Evolutionary conservation across 345 rosid genomes (phyloP).

Genomic region (Reutealis trisperma): DNA sequence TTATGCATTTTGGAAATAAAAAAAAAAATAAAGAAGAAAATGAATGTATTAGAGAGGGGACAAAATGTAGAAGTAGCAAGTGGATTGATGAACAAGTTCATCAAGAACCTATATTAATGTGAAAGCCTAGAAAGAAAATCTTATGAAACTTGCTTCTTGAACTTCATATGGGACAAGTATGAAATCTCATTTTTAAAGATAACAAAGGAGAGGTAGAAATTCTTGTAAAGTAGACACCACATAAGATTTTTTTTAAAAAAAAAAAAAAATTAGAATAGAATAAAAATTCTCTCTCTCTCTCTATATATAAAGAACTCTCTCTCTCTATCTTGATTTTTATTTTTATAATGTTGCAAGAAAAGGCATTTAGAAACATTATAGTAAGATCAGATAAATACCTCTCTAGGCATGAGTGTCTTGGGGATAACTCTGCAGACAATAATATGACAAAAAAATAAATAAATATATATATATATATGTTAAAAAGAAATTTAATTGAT

Average conservation of each 20-base stretch:
- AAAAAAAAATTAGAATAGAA: neutral
- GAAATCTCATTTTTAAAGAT: conserved; percentile 43
- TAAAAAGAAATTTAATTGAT: no score
- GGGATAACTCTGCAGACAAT: conserved; percentile 34
- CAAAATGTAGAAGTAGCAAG: conserved; percentile 26
- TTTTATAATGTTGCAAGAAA: no score
- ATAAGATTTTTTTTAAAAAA: conserved; percentile 10
- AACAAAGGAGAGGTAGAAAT: conserved; percentile 61
- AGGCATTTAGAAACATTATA: neutral
- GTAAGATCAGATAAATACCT: conserved; percentile 27
- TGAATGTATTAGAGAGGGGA: conserved; percentile 22
- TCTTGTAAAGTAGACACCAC: conserved; percentile 42
- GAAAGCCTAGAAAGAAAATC: conserved; percentile 24
- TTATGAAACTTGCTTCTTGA: conserved; percentile 21
- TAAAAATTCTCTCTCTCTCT: no score
- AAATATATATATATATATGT: no score
- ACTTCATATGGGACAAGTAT: conserved; percentile 36
- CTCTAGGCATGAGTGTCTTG: conserved; percentile 42
- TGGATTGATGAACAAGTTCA: conserved; percentile 25
- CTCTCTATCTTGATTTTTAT: no score
- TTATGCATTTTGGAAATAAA: neutral
- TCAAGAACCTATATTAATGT: neutral
- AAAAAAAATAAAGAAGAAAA: conserved; percentile 5
- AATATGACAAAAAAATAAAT: conserved; percentile 37
- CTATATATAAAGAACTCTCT: neutral